Evolutionary conservation across 2,329 filamentous ascomycete genomes (phyloP).

Genomic region (Scortechinia acanthostroma): DNA sequence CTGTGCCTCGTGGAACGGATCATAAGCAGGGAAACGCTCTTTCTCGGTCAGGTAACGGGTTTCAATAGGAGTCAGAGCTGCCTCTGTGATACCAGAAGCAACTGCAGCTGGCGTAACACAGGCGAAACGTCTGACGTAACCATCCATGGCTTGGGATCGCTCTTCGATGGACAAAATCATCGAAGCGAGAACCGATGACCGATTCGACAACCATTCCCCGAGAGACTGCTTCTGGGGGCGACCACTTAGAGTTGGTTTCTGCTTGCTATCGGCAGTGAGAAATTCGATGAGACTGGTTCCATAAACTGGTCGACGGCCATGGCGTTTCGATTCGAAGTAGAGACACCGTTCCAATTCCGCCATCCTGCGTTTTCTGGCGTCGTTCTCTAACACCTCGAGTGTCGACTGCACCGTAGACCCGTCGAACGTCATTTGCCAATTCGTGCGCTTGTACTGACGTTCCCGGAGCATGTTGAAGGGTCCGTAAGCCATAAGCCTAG

Average conservation of each 20-base stretch:
- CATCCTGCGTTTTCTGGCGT: constrained; percentile 47
- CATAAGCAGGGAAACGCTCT: constrained; percentile 47
- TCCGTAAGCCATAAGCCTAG: constrained; percentile 64
- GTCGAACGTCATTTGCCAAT: constrained; percentile 26
- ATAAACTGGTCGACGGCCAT: not conserved
- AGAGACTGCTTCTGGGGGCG: not conserved
- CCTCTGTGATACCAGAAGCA: constrained; percentile 44
- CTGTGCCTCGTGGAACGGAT: constrained; percentile 89
- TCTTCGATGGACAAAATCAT: not conserved
- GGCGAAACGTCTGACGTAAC: constrained; percentile 32
- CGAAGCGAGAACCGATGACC: not conserved
- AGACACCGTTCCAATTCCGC: constrained; percentile 2
- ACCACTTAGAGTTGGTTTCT: not conserved
- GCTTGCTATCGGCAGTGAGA: not conserved
- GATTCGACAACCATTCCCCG: not conserved
- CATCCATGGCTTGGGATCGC: not conserved
- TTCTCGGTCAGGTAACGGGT: constrained; percentile 46
- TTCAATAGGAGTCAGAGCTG: constrained; percentile 48
- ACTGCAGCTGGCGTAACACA: constrained; percentile 55
- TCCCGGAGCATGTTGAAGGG: constrained; percentile 66
- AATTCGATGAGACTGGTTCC: constrained; percentile 1
- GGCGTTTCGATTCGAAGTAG: not conserved
- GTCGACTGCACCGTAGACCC: constrained; percentile 20
- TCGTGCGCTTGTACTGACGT: constrained; percentile 56
- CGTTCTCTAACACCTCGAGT: constrained; percentile 62